Evolutionary conservation across 1,284 basidiomycete species (phyloP).

Genomic region (Fomitopsis pinicola): DNA sequence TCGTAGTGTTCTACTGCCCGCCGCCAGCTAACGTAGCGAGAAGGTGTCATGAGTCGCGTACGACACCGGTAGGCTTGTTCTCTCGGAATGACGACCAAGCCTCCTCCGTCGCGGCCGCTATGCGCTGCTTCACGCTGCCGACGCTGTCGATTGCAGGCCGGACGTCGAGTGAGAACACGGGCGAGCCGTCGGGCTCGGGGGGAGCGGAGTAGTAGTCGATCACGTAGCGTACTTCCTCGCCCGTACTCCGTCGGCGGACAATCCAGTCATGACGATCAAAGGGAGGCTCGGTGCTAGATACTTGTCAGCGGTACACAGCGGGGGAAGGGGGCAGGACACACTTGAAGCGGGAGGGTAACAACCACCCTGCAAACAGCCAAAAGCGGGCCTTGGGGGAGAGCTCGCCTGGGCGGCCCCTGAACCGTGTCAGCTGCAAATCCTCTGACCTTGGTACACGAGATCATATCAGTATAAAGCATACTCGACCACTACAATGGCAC

Average conservation of each 20-base stretch:
- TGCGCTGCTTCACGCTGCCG: conserved; percentile 66
- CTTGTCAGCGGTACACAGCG: not conserved
- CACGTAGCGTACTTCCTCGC: conserved; percentile 85
- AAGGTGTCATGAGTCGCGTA: not conserved
- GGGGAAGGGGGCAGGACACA: conserved; percentile 34
- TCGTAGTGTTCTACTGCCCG: not conserved
- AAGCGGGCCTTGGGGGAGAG: conserved; percentile 86
- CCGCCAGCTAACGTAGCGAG: not conserved
- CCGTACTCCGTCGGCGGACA: conserved; percentile 70
- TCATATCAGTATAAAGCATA: conserved; percentile 6
- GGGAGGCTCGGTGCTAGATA: conserved; percentile 76
- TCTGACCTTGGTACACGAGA: conserved; percentile 33
- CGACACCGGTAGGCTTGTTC: conserved; percentile 3
- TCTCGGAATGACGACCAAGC: conserved; percentile 42
- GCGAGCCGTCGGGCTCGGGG: conserved; percentile 79
- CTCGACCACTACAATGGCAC: conserved; percentile 7
- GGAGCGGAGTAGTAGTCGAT: conserved; percentile 96
- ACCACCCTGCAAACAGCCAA: conserved; percentile 79
- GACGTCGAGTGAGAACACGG: conserved; percentile 90
- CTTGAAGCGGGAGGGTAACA: conserved; percentile 90
- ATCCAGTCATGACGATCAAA: conserved; percentile 99
- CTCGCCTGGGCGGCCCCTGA: conserved; percentile 90
- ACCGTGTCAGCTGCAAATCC: conserved; percentile 71
- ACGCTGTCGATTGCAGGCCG: conserved; percentile 84
- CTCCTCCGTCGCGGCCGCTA: conserved; percentile 69